Base-by-base conservation (phyloP, 2,329 filamentous ascomycete genomes). In the Claviceps cyperi region DNA sequence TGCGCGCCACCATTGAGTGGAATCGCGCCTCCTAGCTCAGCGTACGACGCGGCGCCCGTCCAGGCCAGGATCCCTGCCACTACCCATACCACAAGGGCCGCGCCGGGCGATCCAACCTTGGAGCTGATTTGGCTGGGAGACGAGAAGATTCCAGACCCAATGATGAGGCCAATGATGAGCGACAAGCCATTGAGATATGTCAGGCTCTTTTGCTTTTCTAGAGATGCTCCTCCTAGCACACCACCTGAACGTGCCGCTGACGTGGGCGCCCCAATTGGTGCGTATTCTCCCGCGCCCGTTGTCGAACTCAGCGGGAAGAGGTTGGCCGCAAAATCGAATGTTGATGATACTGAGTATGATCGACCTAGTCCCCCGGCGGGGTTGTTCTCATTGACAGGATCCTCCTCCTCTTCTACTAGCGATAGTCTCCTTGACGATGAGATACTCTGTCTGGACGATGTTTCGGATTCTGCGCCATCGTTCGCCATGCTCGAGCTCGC, bases 111-210 rank as follows among this genome's bases (percentile, higher is more conserved):
- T 9, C 91, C 92, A 37, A 87, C 88, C 63, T 94, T 94, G 50
- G 78, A 78, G 66, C 92, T 95, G 59, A 98, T 91, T 63, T 94
- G 87, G 50, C 87, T 89, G 0, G 91, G 91, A 21, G 88, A 94
- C 3, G 88, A 94, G 68, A 97, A 98, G 60, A 98, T 96, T 14
- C 91, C 92, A 22, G 87, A 94, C 3, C 92, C 92, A 61, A 98
- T 97, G 57, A 97, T 94, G 55, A 98, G 69, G 1, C 92, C 91
- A 46, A 97, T 78, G 47, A 98, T 86, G 51, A 98, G 73, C 22
- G 88, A 94, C 51, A 98, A 67, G 1, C 92, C 92, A 65, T 98
- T 98, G 45, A 97, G 64, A 62, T 91, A 97, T 28, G 92, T 97
- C 66, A 98, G 69, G 14, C 86, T 94, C 72, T 98, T 98, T 71